Conservation (phyloP, 257 asterid genomes). For the Nicotiana noctiflora region DNA sequence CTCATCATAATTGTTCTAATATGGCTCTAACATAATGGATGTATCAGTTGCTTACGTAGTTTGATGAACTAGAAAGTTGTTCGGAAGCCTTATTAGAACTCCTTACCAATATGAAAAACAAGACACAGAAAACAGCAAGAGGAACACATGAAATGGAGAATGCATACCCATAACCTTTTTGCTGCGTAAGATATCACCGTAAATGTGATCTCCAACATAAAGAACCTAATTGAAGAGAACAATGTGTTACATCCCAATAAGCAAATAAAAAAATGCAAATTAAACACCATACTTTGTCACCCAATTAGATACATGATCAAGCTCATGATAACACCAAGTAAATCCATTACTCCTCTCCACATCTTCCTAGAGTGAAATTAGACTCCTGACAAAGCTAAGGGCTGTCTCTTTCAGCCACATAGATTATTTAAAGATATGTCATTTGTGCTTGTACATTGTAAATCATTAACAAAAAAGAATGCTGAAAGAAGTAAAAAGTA, state of each 20-base stretch:
- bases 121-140: neutral
- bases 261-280: neutral
- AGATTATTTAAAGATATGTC: neutral
- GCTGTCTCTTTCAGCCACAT: neutral
- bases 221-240: constrained; percentile 58
- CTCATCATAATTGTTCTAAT: neutral
- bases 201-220: constrained; percentile 97
- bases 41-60: neutral
- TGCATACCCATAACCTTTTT: constrained; percentile 83
- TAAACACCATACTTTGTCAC: neutral
- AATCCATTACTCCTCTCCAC: neutral
- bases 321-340: neutral
- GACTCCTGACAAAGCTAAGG: neutral
- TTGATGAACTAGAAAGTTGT: neutral
- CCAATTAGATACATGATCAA: constrained; percentile 8
- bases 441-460: neutral
- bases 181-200: constrained; percentile 96
- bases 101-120: neutral
- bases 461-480: neutral
- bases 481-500: neutral
- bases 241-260: constrained; percentile 6
- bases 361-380: neutral
- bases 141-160: neutral
- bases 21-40: neutral
- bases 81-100: neutral